Evolutionary conservation across 257 asterid genomes (phyloP).

Genomic region (Nicotiana obtusifolia): DNA sequence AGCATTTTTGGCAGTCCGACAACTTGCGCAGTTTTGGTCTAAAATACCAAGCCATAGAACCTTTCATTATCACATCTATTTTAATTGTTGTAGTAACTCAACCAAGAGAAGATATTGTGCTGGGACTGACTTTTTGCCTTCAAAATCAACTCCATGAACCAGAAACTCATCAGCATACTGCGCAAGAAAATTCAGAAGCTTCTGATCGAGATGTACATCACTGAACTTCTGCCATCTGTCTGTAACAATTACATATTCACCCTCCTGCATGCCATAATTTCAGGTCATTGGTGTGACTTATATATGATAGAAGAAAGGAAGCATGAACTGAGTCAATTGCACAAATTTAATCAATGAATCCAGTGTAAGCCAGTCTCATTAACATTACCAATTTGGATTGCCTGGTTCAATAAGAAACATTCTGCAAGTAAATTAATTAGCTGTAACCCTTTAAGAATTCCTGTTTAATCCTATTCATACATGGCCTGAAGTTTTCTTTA

Average conservation of each 20-base stretch:
- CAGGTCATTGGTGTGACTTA: constrained; percentile 8
- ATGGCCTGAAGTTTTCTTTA: too few relatives aligned
- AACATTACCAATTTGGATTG: too few relatives aligned
- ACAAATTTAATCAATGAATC: neutral
- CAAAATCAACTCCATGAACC: constrained; percentile 98
- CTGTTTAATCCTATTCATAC: too few relatives aligned
- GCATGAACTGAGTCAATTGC: neutral
- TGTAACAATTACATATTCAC: constrained; percentile 74
- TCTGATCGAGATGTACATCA: constrained; percentile 65
- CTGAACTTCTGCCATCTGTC: constrained; percentile 98
- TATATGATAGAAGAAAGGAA: neutral
- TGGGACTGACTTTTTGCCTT: constrained; percentile 77
- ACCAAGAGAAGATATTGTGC: neutral
- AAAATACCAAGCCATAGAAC: neutral
- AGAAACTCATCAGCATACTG: constrained; percentile 82
- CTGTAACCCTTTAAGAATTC: too few relatives aligned
- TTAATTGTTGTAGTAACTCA: neutral
- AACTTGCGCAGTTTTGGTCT: too few relatives aligned
- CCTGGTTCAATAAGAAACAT: too few relatives aligned
- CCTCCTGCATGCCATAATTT: constrained; percentile 40
- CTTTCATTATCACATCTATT: neutral
- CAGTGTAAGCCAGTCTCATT: neutral
- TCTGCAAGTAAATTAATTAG: too few relatives aligned
- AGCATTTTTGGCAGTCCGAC: too few relatives aligned
- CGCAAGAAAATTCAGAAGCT: constrained; percentile 62